Percentiles rank a stretch among this genome's conserved stretches.
phyloP scores from a whole-genome alignment of 352 stramenopile genomes.

The Pythium dissotocum region DNA sequence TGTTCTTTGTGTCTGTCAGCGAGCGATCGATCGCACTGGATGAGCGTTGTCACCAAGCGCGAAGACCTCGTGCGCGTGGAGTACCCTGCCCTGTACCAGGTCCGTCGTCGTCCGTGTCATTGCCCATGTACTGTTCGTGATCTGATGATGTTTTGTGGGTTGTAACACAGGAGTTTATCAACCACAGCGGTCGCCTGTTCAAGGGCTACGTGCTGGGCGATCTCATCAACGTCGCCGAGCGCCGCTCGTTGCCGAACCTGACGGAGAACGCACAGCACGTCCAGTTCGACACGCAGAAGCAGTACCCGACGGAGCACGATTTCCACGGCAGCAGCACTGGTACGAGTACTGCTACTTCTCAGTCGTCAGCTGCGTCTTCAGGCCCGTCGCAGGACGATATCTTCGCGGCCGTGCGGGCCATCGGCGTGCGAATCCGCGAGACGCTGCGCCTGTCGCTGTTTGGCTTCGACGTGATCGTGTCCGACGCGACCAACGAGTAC shows the following conservation, averaged over 20 bases:
- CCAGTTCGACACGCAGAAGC: conserved; percentile 82
- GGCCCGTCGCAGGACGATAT: conserved; percentile 46
- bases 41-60: conserved; percentile 75
- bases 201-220: conserved; percentile 86
- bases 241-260: conserved; percentile 76
- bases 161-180: conserved; percentile 71
- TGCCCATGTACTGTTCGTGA: too few relatives aligned
- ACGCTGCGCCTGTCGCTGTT: conserved; percentile 73
- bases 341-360: background rate
- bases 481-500: conserved; percentile 50
- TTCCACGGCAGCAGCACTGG: conserved; percentile 36
- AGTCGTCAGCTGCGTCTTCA: background rate
- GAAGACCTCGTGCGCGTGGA: conserved; percentile 60
- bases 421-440: conserved; percentile 64
- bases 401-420: conserved; percentile 54
- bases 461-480: conserved; percentile 85
- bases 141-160: too few relatives aligned
- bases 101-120: conserved; percentile 14
- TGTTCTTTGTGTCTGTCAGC: conserved; percentile 31
- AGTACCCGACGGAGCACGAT: conserved; percentile 66
- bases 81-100: conserved; percentile 71
- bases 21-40: conserved; percentile 80
- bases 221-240: conserved; percentile 73
- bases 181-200: conserved; percentile 76
- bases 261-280: conserved; percentile 47